Conservation (phyloP, 495 filamentous ascomycete species). For the Neurospora sp. region DNA sequence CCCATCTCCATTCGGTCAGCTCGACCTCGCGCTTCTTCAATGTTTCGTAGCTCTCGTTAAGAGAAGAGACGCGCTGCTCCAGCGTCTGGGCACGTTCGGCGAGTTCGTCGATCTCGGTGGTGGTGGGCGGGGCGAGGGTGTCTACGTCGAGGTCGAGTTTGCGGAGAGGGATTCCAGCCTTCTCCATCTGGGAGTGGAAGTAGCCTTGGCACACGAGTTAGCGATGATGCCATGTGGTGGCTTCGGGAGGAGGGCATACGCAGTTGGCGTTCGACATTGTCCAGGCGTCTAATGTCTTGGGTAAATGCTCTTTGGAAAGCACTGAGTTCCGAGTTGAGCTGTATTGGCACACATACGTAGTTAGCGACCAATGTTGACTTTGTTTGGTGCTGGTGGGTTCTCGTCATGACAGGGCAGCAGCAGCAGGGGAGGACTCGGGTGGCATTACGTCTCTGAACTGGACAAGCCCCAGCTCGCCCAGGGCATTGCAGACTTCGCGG, state of each 20-base stretch:
- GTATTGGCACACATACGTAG: slow-evolving; percentile 2
- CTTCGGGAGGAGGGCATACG: slow-evolving; percentile 45
- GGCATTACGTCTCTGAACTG: slow-evolving; percentile 88
- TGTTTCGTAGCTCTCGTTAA: slow-evolving; percentile 97
- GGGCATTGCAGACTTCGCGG: slow-evolving; percentile 89
- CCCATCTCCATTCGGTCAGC: slow-evolving; percentile 95
- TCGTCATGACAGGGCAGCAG: neutral
- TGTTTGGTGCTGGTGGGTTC: neutral
- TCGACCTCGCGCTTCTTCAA: slow-evolving; percentile 96
- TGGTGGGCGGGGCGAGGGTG: slow-evolving; percentile 73
- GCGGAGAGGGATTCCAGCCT: slow-evolving; percentile 70
- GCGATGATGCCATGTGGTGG: neutral
- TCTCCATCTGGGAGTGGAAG: slow-evolving; percentile 91
- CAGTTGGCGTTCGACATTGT: slow-evolving; percentile 96
- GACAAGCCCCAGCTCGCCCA: slow-evolving; percentile 90
- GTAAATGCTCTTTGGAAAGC: slow-evolving; percentile 97
- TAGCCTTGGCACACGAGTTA: slow-evolving; percentile 48
- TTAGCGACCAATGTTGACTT: slow-evolving; percentile 6
- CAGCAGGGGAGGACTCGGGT: neutral
- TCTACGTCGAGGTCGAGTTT: slow-evolving; percentile 79
- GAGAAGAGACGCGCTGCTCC: slow-evolving; percentile 78
- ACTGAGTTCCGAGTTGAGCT: slow-evolving; percentile 86
- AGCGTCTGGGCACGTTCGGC: slow-evolving; percentile 83
- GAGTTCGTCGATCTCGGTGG: slow-evolving; percentile 90
- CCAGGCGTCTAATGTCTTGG: slow-evolving; percentile 89